Base-by-base conservation (phyloP, 306 rosid genomes). In the Cucumis hystrix region DNA sequence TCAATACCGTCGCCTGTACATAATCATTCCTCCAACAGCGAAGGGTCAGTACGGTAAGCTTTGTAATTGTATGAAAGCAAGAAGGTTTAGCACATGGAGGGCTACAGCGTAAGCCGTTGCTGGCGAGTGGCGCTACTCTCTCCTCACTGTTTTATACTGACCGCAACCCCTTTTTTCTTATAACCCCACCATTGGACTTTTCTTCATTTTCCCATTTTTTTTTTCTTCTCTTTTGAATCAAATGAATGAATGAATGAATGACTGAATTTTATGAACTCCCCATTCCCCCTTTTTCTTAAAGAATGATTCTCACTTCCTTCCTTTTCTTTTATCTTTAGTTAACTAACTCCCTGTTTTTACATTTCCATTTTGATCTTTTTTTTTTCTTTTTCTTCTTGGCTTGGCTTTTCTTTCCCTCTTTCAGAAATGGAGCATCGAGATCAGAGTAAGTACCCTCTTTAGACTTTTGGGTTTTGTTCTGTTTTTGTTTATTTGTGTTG, bases 371-470 rank as follows among this genome's bases (percentile, higher is more conserved):
- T 8, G 59, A 1, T 45, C 37, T 33, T 33, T 33, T 33, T 33
- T 33, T 13, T 16, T 45, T 70, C 20, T 23, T 23, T 23, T 23
- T 23, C 25, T 23, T 23, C 25, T 23, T 23, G 25, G 25, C 25
- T 70, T 70, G 20, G 58, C n/a, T 37, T 18, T 17, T 25, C 13
- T 70, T 20, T 23, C 12, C 7, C 15, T 43, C n/a, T 25, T 71
- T 49, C 25, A 49, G 60, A 23, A 25, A 71, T 71, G 76, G 77
- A 73, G 41, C 77, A 73, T 52, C 77, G 63, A 54, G 77, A 54
- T 52, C 77, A 73, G 63, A 73, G 77, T 73, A 73, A 73, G 77
- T 13, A 33, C 9, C 4, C 10, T 4, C 18, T 49, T 4, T 35
- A 17, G 21, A 15, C 18, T 28, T 17, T 39, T 16, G 56, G 28